Base-by-base conservation (phyloP, 352 stramenopile genomes). In the Blastocystis sp. region DNA sequence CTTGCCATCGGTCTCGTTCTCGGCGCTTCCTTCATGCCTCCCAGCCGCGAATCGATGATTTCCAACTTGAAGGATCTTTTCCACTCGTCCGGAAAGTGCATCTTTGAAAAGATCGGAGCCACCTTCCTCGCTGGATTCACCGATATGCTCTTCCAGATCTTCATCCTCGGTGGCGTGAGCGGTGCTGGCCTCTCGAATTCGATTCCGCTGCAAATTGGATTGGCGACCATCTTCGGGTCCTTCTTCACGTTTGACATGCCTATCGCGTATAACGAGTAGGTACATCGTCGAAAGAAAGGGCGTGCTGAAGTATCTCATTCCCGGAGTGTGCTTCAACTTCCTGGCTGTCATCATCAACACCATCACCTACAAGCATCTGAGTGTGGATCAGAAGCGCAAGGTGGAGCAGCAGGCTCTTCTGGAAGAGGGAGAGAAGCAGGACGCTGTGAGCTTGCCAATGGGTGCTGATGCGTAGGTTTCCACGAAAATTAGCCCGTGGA, bases 61-160 rank as follows among this genome's bases (percentile, higher is more conserved):
- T 41, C 39, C 26, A 85, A 85, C 29, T 31, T 85, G 9, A 66
- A 63, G 13, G 41, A 85, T 16, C 21, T 85, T n/a, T 67, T 85
- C n/a, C 29, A 6, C 51, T 50, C 74, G 19, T 55, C 74, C 10
- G 29, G 3, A 29, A 12, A 63, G 6, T 31, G 51, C 13, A 41
- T 85, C 26, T 21, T 85, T 2, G 19, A n/a, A 9, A 61, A 62
- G 50, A 67, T 85, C 59, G 74, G 74, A 35, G 51, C 55, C 33
- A 85, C 74, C n/a, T 85, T 85, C 70, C 51, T 67, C 70, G 74
- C 50, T 45, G 74, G 74, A 51, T 85, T 85, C 55, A 85, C 74
- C 12, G 74, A 85, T 24, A 85, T 85, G 74, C 37, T 85, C 12
- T 69, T 85, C 45, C 50, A 67, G 24, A 69, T 85, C 13, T 85